Evolutionary conservation across 768 basidiomycete species (phyloP), one percentile per base, ranked within the genome.

Genomic region (Pleurotus platypus): DNA sequence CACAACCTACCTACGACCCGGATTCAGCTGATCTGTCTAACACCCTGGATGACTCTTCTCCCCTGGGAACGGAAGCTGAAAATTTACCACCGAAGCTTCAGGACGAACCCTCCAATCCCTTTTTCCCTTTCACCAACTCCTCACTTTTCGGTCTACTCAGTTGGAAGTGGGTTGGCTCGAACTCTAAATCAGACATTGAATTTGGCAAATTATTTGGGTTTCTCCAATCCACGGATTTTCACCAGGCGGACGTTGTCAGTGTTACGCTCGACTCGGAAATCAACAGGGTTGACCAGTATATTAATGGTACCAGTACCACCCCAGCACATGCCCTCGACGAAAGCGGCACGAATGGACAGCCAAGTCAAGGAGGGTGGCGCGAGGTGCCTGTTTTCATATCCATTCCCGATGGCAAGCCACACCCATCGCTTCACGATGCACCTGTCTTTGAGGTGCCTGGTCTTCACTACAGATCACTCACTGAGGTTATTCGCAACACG

Each of bases 391-490:
- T 75, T 15, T 56, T 60, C 16, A 62, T 77, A 3, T 27, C 39
- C 0, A 35, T 77, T 0, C 74, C 74, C 0, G 50, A 54, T 20
- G 61, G 60, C 15, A 37, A 53, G 8, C 57, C 60, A 11, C 59
- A 63, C 26, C 46, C 58, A 7, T 63, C 67, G 1, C 62, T 66
- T 40, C 45, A 37, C 0, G 58, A 59, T 8, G 67, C 62, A 1
- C 63, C 63, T 1, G 55, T 57, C 11, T 50, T 55, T 9, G 35
- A 18, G 2, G 61, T 70, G 7, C 46, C 53, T 7, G 64, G 63
- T 7, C 38, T 75, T 9, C 63, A 57, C 26, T 57, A 67, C 30
- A 63, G 69, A 0, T 49, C 46, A 0, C 51, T 71, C 4, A 49
- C 60, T 1, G 57, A 63, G 1, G 46, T 69, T 4, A 63, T 72